Base-by-base conservation (phyloP, 1,139 yeast genomes). In the Zygoascus meyerae region DNA sequence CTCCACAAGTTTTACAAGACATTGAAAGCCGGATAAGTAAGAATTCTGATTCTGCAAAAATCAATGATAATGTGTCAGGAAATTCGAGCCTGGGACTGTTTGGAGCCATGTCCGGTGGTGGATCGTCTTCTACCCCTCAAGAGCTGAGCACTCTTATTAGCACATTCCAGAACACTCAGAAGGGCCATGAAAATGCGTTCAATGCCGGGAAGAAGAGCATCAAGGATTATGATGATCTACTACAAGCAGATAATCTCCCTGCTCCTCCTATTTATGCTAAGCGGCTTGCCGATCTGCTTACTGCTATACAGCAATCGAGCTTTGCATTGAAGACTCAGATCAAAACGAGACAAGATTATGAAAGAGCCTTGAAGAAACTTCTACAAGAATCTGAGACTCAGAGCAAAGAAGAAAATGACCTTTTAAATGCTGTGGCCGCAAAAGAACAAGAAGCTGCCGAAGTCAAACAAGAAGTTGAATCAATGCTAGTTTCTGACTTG, bases 261-360 rank as follows among this genome's bases (percentile, higher is more conserved):
- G 72, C 77, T 7, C 81, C 83, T 5, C 67, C 70, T 31, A 68
- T 69, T 21, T 77, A 77, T 59, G 66, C 75, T 6, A 62, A 72
- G 31, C 75, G 74, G 56, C 65, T 78, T 12, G 49, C 46, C 5
- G 45, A 40, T 21, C 48, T 63, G 7, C 41, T 48, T 12, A 43
- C 39, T 17, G 33, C 32, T 12, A 50, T 57, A 15, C 42, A 44
- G 15, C 33, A 41, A 5, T 45, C 55, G 3, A 39, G 52, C 10
- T 37, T 45, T 10, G 33, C 52, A 2, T 35, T 75, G 34, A 64
- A 67, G 12, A 72, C 68, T 26, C 62, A 72, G n/a, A 65, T 72
- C 47, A 60, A 60, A 7, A 62, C 72, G 4, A 68, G 81, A 50
- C 50, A 55, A 10, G 71, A 70, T 40, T 66, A 79, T 16, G 58